These are phyloP conservation scores for Fusarium sp. DNA, from an alignment of 2,329 filamentous ascomycete species.

Conservation along the genomic window DNA sequence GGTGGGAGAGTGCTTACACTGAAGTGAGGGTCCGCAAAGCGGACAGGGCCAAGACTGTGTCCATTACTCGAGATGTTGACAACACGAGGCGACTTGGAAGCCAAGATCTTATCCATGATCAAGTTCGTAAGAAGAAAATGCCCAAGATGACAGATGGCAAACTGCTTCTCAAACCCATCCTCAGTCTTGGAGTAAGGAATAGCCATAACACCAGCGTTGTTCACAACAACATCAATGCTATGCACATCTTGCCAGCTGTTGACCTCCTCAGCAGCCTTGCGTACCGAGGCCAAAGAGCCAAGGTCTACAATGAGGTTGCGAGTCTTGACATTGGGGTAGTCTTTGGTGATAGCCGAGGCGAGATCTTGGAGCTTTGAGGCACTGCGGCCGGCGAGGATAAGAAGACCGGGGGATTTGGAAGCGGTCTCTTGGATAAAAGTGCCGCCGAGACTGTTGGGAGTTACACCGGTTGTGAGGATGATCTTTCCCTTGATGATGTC, in stretches of 20 bases:
- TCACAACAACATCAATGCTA: conserved; percentile 56
- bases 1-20: conserved; percentile 38
- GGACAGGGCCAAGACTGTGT: conserved; percentile 48
- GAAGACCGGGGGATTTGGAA: conserved; percentile 53
- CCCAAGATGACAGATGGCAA: conserved; percentile 59
- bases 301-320: conserved; percentile 56
- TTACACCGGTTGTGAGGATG: conserved; percentile 58
- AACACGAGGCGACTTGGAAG: conserved; percentile 51
- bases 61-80: conserved; percentile 56
- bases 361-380: conserved; percentile 55
- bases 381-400: conserved; percentile 61
- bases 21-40: conserved; percentile 52
- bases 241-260: conserved; percentile 50
- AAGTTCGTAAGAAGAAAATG: conserved; percentile 62
- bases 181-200: conserved; percentile 44
- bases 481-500: conserved; percentile 52
- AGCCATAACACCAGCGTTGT: conserved; percentile 59
- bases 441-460: conserved; percentile 55
- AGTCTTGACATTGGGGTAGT: conserved; percentile 50
- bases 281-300: conserved; percentile 54
- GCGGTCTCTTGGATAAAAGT: conserved; percentile 55
- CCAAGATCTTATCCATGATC: conserved; percentile 57
- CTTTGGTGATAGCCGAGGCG: conserved; percentile 50
- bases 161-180: conserved; percentile 58
- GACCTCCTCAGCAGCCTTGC: conserved; percentile 54